A percentile compares a stretch with the other conserved stretches of the same genome.
Evolutionary conservation across 1,284 basidiomycete genomes (phyloP).

Genomic region (Porogramme epimiltina): DNA sequence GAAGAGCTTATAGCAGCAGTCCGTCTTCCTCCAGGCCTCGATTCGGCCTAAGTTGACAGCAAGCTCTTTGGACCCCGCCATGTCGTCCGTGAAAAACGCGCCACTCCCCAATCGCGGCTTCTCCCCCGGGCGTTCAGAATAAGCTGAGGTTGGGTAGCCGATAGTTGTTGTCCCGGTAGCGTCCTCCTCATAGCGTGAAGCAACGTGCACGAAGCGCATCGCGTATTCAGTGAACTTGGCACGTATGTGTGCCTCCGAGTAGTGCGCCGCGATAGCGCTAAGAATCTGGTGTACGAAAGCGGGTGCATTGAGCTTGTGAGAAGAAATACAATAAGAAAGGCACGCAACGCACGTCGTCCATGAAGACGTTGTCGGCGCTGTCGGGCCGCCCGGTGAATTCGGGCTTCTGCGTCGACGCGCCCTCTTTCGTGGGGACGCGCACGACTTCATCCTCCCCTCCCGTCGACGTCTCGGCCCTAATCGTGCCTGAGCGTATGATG

Average conservation of each 20-base stretch:
- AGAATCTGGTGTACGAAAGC: conserved; percentile 48
- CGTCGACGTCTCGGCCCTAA: conserved; percentile 61
- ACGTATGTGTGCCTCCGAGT: conserved; percentile 79
- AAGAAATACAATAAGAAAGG: too few relatives aligned
- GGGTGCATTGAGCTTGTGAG: too few relatives aligned
- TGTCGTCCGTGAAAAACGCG: conserved; percentile 68
- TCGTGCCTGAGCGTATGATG: conserved; percentile 54
- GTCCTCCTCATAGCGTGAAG: conserved; percentile 81
- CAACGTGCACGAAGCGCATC: conserved; percentile 71
- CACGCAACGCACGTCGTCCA: conserved; percentile 79
- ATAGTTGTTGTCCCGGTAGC: conserved; percentile 64
- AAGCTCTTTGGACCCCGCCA: conserved; percentile 59
- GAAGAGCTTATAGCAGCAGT: conserved; percentile 66
- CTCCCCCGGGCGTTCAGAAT: conserved; percentile 41
- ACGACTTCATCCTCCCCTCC: conserved; percentile 65
- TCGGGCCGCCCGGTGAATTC: conserved; percentile 62
- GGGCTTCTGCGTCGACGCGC: conserved; percentile 36
- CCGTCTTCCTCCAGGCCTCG: conserved; percentile 78
- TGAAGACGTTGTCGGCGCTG: conserved; percentile 81
- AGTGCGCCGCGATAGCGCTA: conserved; percentile 73
- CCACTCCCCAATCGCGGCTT: conserved; percentile 63
- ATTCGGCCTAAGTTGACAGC: conserved; percentile 70
- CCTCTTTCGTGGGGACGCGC: conserved; percentile 41
- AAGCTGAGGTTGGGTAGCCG: conserved; percentile 55
- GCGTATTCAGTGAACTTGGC: conserved; percentile 80